phyloP scores from a whole-genome alignment of 441 rosid genomes.

The Aleurites moluccanus region DNA sequence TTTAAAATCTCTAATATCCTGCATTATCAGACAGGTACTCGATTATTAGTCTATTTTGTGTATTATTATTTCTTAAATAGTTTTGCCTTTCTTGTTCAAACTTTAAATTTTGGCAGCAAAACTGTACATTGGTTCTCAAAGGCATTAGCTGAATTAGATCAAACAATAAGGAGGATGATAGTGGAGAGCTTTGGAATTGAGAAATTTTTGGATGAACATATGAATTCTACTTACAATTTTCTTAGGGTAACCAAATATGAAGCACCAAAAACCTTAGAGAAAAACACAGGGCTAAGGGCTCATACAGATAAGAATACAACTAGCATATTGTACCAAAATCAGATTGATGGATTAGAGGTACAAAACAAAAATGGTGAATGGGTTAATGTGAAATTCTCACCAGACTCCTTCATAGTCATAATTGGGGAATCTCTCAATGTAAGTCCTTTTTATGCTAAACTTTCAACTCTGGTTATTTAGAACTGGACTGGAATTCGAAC shows the following conservation, averaged over 20 bases:
- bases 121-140: constrained; percentile 21
- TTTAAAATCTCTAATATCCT: not conserved
- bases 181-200: constrained; percentile 37
- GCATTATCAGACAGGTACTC: too few species aligned
- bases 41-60: too few species aligned
- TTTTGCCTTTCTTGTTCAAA: too few species aligned
- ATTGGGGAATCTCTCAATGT: constrained; percentile 28
- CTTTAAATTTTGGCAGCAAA: constrained; percentile 20
- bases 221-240: constrained; percentile 28
- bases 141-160: constrained; percentile 25
- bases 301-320: constrained; percentile 38
- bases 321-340: constrained; percentile 34
- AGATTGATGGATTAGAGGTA: constrained; percentile 33
- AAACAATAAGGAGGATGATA: constrained; percentile 28
- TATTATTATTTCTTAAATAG: too few species aligned
- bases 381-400: constrained; percentile 17
- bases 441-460: not conserved
- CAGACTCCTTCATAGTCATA: constrained; percentile 8
- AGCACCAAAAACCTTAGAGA: constrained; percentile 28
- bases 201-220: constrained; percentile 33
- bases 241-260: constrained; percentile 30
- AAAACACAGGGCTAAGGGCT: constrained; percentile 22
- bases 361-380: constrained; percentile 34
- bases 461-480: too few species aligned
- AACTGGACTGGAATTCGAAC: too few species aligned